Evolutionary conservation across 495 filamentous ascomycete genomes (phyloP).

Genomic region (Podospora tetraspora): DNA sequence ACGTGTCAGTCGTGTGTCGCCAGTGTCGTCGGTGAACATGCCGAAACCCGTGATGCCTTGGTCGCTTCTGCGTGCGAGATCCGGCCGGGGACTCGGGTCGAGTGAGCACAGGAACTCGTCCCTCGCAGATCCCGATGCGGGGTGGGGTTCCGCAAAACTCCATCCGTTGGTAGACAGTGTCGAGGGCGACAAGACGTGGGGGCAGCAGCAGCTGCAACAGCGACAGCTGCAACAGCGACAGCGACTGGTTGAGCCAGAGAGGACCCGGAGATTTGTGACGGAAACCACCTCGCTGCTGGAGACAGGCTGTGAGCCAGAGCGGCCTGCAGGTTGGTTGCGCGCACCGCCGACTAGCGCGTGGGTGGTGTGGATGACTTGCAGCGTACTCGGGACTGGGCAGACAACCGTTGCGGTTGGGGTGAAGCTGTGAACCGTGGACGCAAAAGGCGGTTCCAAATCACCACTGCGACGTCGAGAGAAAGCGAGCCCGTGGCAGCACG

Average conservation of each 20-base stretch:
- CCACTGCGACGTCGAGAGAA: not conserved
- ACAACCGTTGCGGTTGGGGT: not conserved
- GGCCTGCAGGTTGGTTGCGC: not conserved
- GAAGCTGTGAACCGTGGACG: not conserved
- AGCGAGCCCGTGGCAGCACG: not conserved
- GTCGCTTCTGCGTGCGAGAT: not conserved
- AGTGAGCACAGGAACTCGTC: not conserved
- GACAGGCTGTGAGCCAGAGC: not conserved
- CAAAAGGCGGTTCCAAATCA: not conserved
- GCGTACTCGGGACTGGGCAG: not conserved
- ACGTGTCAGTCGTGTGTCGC: not conserved
- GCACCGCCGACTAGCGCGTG: not conserved
- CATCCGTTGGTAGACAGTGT: not conserved
- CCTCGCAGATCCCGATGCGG: not conserved
- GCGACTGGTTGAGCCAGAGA: not conserved
- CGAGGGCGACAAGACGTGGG: not conserved
- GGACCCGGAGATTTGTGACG: not conserved
- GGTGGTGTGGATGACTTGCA: not conserved
- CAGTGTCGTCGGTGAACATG: not conserved
- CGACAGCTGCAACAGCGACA: not conserved
- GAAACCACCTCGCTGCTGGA: not conserved
- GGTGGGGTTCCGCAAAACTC: not conserved
- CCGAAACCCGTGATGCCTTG: not conserved
- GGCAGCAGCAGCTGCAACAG: not conserved
- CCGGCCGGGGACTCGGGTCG: not conserved